Conservation (phyloP, 2,329 filamentous ascomycete genomes). For the Beauveria varroae region DNA sequence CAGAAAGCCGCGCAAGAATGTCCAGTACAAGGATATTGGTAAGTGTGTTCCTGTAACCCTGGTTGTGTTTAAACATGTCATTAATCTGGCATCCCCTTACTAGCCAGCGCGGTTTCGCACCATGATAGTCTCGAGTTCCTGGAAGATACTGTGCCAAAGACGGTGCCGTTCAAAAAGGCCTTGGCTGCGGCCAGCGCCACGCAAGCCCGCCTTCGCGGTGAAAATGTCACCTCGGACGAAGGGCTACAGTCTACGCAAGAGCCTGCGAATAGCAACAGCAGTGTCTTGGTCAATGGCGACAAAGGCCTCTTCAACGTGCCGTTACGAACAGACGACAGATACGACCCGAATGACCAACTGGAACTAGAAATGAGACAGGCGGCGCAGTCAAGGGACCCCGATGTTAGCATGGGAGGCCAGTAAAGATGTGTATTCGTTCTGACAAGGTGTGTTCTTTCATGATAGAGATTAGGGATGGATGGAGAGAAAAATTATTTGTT, state of each 20-base stretch:
- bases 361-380: slow-evolving; percentile 47
- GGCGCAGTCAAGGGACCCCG: slow-evolving; percentile 34
- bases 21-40: slow-evolving; percentile 95
- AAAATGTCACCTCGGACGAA: slow-evolving; percentile 27
- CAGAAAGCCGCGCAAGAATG: slow-evolving; percentile 82
- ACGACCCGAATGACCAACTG: slow-evolving; percentile 46
- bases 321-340: slow-evolving; percentile 20
- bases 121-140: slow-evolving; percentile 95
- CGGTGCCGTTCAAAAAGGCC: slow-evolving; percentile 70
- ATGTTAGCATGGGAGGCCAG: slow-evolving; percentile 46
- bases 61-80: not conserved
- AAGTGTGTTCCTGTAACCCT: slow-evolving; percentile 20
- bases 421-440: not conserved
- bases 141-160: slow-evolving; percentile 82
- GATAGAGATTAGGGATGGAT: not conserved
- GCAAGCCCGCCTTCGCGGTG: slow-evolving; percentile 36
- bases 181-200: slow-evolving; percentile 54
- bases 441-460: not conserved
- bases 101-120: slow-evolving; percentile 77
- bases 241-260: slow-evolving; percentile 14
- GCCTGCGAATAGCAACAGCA: slow-evolving; percentile 20
- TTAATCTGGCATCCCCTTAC: not conserved
- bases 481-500: not conserved
- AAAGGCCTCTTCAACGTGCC: slow-evolving; percentile 16
- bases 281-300: slow-evolving; percentile 24